Evolutionary conservation across 495 filamentous ascomycete genomes (phyloP).

Genomic region (Aspergillus nidulans): DNA sequence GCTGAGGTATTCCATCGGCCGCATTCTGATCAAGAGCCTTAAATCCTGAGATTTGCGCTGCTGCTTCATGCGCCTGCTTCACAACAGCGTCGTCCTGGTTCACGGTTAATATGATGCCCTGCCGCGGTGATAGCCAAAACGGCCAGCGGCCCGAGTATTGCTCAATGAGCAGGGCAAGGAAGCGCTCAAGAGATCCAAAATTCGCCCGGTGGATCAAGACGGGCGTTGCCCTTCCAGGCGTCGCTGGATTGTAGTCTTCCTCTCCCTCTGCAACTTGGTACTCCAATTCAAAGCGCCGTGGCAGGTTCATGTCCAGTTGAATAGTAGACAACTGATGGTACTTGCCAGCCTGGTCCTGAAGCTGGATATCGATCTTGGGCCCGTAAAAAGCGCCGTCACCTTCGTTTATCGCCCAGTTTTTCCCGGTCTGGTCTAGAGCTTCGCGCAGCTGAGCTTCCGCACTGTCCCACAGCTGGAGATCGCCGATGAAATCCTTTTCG

Average conservation of each 20-base stretch:
- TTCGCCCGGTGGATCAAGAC: conserved; percentile 88
- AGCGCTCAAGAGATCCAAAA: conserved; percentile 79
- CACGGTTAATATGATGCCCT: conserved; percentile 73
- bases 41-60: conserved; percentile 34
- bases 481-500: conserved; percentile 71
- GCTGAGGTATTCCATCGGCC: conserved; percentile 24
- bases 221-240: conserved; percentile 63
- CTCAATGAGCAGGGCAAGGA: conserved; percentile 84
- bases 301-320: conserved; percentile 91
- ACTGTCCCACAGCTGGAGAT: conserved; percentile 71
- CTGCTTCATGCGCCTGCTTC: conserved; percentile 48
- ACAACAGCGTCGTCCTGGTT: conserved; percentile 59
- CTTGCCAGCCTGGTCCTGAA: conserved; percentile 79
- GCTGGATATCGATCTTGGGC: conserved; percentile 88
- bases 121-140: conserved; percentile 86
- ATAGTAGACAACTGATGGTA: conserved; percentile 90
- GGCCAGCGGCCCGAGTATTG: conserved; percentile 79
- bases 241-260: conserved; percentile 65
- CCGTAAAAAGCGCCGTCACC: conserved; percentile 94
- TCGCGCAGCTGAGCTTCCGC: conserved; percentile 70
- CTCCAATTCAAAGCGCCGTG: conserved; percentile 71
- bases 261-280: conserved; percentile 55
- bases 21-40: conserved; percentile 22
- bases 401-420: conserved; percentile 65
- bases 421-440: conserved; percentile 62